Evolutionary conservation across 371 early-diverging fungal species (phyloP).

Genomic region (Rhizomucor miehei): DNA sequence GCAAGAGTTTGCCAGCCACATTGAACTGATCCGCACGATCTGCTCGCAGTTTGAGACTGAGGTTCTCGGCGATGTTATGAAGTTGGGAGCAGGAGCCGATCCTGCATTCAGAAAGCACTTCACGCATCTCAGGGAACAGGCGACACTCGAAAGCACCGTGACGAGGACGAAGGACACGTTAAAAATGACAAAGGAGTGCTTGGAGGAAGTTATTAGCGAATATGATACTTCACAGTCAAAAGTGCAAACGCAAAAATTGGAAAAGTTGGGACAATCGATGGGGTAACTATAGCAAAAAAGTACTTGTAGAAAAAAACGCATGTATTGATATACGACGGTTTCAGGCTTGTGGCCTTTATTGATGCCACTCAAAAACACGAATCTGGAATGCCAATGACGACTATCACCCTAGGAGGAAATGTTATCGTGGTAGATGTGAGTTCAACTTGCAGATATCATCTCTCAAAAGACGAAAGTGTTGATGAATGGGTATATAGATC

Average conservation of each 20-base stretch:
- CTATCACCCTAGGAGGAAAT: slow-evolving; percentile 55
- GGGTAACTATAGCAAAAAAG: slow-evolving; percentile 20
- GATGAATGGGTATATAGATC: slow-evolving; percentile 32
- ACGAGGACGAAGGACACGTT: slow-evolving; percentile 45
- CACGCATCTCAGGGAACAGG: slow-evolving; percentile 58
- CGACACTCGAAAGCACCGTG: slow-evolving; percentile 48
- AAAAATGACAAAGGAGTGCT: slow-evolving; percentile 36
- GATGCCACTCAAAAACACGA: slow-evolving; percentile 46
- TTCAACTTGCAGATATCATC: background rate
- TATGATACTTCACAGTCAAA: slow-evolving; percentile 45
- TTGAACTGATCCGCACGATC: slow-evolving; percentile 50
- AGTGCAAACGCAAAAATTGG: slow-evolving; percentile 30
- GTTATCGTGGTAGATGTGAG: slow-evolving; percentile 62
- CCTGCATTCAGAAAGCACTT: slow-evolving; percentile 57
- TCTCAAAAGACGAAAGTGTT: background rate
- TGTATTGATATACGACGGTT: too few relatives aligned
- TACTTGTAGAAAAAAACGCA: background rate
- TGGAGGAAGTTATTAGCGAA: slow-evolving; percentile 42
- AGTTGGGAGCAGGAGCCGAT: slow-evolving; percentile 52
- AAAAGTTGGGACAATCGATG: slow-evolving; percentile 39
- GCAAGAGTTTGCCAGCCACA: slow-evolving; percentile 47
- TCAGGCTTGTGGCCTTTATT: slow-evolving; percentile 49
- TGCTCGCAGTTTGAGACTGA: slow-evolving; percentile 60
- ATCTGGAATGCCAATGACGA: slow-evolving; percentile 40
- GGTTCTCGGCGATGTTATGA: slow-evolving; percentile 57